These are phyloP conservation scores for Candida oleophila DNA, from an alignment of 805 yeast genomes.

Conservation along the genomic window DNA sequence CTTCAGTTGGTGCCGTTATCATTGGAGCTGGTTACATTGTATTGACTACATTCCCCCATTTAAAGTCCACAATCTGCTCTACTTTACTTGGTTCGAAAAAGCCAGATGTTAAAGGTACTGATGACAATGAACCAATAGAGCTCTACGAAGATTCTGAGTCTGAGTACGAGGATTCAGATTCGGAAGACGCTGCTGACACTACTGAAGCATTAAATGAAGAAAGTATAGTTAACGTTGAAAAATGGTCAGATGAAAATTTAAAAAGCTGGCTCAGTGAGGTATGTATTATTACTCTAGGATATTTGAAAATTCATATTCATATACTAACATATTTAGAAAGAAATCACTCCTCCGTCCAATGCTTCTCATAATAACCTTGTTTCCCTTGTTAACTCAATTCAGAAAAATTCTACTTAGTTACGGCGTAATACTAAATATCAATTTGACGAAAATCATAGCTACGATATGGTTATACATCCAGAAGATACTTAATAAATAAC, in stretches of 20 bases:
- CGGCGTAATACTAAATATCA: slow-evolving; percentile 18
- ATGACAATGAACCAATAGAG: slow-evolving; percentile 26
- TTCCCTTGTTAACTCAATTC: slow-evolving; percentile 45
- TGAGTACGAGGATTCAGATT: slow-evolving; percentile 1
- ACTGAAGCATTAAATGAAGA: slow-evolving; percentile 8
- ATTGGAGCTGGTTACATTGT: slow-evolving; percentile 43
- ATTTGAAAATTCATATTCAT: neutral
- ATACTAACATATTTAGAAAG: slow-evolving; percentile 36
- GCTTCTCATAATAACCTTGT: slow-evolving; percentile 47
- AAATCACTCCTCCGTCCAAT: slow-evolving; percentile 44
- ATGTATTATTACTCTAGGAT: slow-evolving; percentile 18
- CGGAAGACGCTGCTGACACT: neutral
- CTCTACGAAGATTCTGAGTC: slow-evolving; percentile 10
- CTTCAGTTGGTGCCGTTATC: slow-evolving; percentile 40
- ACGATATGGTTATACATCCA: slow-evolving; percentile 7
- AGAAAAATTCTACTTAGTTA: slow-evolving; percentile 24
- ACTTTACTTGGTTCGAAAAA: slow-evolving; percentile 20
- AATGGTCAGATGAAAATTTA: slow-evolving; percentile 37
- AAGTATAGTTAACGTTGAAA: slow-evolving; percentile 27
- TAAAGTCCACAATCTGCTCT: slow-evolving; percentile 25
- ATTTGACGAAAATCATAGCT: slow-evolving; percentile 13
- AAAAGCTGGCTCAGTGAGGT: slow-evolving; percentile 38
- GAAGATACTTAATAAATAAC: slow-evolving; percentile 1
- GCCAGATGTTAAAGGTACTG: slow-evolving; percentile 13
- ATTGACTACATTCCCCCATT: slow-evolving; percentile 51